Percentiles rank a stretch among this genome's conserved stretches.
Conservation (phyloP, 2,329 filamentous ascomycete species). For the Fusarium pseudograminearum region DNA sequence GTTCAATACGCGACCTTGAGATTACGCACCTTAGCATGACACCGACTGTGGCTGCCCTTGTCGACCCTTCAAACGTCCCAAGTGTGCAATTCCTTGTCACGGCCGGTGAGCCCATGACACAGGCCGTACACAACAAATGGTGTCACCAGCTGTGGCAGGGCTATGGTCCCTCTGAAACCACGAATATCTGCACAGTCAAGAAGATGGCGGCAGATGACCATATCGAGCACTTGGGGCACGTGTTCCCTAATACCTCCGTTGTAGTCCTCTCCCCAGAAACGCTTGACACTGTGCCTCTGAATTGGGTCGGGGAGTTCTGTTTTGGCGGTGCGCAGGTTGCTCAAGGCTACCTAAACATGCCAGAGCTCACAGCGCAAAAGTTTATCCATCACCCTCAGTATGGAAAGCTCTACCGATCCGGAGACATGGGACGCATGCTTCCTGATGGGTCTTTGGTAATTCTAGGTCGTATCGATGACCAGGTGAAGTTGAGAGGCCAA, state of each 20-base stretch:
- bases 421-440: slow-evolving; percentile 84
- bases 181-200: slow-evolving; percentile 86
- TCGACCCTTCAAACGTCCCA: slow-evolving; percentile 76
- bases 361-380: slow-evolving; percentile 71
- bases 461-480: slow-evolving; percentile 78
- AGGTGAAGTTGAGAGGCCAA: slow-evolving; percentile 85
- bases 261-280: slow-evolving; percentile 67
- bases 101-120: slow-evolving; percentile 83
- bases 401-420: slow-evolving; percentile 83
- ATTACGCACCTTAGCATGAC: slow-evolving; percentile 88
- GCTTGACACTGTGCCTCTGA: slow-evolving; percentile 70
- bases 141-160: slow-evolving; percentile 77
- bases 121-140: slow-evolving; percentile 78
- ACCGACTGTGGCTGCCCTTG: slow-evolving; percentile 83
- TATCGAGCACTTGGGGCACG: slow-evolving; percentile 80
- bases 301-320: slow-evolving; percentile 84
- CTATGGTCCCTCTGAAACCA: slow-evolving; percentile 88
- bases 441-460: slow-evolving; percentile 81
- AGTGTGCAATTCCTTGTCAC: slow-evolving; percentile 81
- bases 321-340: slow-evolving; percentile 88
- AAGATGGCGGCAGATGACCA: slow-evolving; percentile 68
- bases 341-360: slow-evolving; percentile 77
- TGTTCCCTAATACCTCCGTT: slow-evolving; percentile 80
- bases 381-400: slow-evolving; percentile 76
- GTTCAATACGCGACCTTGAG: slow-evolving; percentile 69